Evolutionary conservation across 2,329 filamentous ascomycete species (phyloP).

Genomic region (Pseudogymnoascus sp.): DNA sequence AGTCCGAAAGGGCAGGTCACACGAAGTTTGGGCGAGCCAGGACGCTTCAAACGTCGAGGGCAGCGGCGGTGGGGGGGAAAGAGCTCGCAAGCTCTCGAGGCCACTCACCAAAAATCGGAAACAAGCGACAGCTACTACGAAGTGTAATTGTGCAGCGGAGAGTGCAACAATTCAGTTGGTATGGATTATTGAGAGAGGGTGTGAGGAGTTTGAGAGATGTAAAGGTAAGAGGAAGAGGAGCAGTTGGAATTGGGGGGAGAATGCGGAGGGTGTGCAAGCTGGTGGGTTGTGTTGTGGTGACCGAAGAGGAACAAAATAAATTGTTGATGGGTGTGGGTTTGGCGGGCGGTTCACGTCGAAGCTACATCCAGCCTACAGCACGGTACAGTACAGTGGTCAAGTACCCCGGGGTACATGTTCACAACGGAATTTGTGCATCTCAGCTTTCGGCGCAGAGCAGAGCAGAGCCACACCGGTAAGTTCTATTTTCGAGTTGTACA

Average conservation of each 20-base stretch:
- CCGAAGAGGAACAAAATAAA: slow-evolving; percentile 18
- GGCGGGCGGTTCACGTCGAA: background rate
- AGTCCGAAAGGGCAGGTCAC: background rate
- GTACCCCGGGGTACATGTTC: background rate
- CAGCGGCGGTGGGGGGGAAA: background rate
- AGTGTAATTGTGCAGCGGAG: background rate
- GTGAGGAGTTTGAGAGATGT: background rate
- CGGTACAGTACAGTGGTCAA: background rate
- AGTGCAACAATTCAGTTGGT: slow-evolving; percentile 1
- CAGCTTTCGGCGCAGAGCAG: background rate
- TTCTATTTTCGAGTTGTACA: background rate
- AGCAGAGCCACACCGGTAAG: background rate
- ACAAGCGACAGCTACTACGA: background rate
- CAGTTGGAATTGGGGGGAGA: slow-evolving; percentile 2
- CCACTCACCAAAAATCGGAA: slow-evolving; percentile 7
- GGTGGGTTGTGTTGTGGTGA: slow-evolving; percentile 17
- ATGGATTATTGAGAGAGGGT: background rate
- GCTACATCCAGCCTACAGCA: background rate
- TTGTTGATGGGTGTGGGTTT: slow-evolving; percentile 15
- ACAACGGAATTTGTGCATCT: background rate
- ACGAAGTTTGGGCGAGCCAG: background rate
- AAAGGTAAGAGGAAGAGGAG: background rate
- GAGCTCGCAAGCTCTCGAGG: background rate
- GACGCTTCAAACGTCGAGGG: background rate
- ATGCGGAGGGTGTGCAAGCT: slow-evolving; percentile 13